phyloP scores from a whole-genome alignment of 2,329 filamentous ascomycete species.

The Didymella lethalis region DNA sequence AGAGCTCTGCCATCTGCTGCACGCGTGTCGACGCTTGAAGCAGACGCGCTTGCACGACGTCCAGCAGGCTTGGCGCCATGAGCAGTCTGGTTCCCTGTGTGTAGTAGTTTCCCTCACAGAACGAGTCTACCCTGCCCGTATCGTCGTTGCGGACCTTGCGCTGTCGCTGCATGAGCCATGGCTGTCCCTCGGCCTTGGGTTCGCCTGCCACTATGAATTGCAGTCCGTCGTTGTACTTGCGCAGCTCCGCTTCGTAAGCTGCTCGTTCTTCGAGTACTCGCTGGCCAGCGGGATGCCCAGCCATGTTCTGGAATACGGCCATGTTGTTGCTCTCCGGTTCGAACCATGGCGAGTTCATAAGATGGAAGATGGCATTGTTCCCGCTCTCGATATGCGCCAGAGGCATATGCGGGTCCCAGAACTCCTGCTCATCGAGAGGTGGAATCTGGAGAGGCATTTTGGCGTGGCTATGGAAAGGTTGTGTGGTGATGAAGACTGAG shows the following conservation, averaged over 20 bases:
- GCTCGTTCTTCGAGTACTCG: conserved; percentile 63
- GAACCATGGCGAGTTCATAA: conserved; percentile 69
- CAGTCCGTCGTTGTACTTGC: conserved; percentile 60
- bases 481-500: conserved; percentile 12
- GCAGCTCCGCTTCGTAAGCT: conserved; percentile 63
- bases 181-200: conserved; percentile 60
- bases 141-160: conserved; percentile 48
- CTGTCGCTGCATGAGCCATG: conserved; percentile 70
- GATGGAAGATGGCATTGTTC: conserved; percentile 65
- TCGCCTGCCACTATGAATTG: conserved; percentile 68
- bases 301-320: conserved; percentile 61
- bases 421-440: conserved; percentile 46
- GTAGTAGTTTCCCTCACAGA: conserved; percentile 66
- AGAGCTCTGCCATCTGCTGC: conserved; percentile 62
- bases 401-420: conserved; percentile 34
- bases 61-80: conserved; percentile 68
- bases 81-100: conserved; percentile 67
- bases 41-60: conserved; percentile 64
- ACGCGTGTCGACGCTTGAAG: conserved; percentile 65
- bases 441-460: conserved; percentile 41
- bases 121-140: conserved; percentile 56
- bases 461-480: not conserved
- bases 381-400: conserved; percentile 37
- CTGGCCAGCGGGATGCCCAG: conserved; percentile 58
- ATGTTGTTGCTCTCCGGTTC: conserved; percentile 67